Conservation (phyloP, 2,329 filamentous ascomycete genomes). For the Triangularia verruculosa region DNA sequence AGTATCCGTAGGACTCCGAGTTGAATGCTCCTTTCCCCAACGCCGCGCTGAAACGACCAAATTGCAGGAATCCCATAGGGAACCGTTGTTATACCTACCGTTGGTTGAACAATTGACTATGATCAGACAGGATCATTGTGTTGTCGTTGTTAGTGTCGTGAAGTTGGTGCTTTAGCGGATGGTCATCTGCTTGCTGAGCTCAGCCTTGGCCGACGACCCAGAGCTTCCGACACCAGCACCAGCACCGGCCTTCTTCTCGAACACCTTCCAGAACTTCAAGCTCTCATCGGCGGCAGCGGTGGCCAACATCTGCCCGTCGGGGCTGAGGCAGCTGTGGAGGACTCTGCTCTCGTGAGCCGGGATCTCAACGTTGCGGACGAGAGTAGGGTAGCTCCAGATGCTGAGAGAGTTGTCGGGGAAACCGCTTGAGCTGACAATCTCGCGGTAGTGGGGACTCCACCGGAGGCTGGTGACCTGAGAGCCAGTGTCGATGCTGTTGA, state of each 20-base stretch:
- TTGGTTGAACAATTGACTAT: slow-evolving; percentile 30
- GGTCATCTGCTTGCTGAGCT: slow-evolving; percentile 93
- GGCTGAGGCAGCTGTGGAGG: slow-evolving; percentile 93
- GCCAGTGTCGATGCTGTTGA: slow-evolving; percentile 98
- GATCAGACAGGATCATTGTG: slow-evolving; percentile 9
- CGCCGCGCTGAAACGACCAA: slow-evolving; percentile 49
- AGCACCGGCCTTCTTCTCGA: slow-evolving; percentile 92
- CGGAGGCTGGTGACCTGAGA: slow-evolving; percentile 94
- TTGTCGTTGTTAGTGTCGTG: slow-evolving; percentile 1
- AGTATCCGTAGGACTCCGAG: slow-evolving; percentile 5
- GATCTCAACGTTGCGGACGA: slow-evolving; percentile 97
- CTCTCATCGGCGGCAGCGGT: slow-evolving; percentile 95
- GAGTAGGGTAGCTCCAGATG: slow-evolving; percentile 97
- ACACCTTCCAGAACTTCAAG: slow-evolving; percentile 99
- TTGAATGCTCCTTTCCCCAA: slow-evolving; percentile 41
- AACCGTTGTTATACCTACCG: slow-evolving; percentile 45
- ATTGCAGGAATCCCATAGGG: slow-evolving; percentile 40
- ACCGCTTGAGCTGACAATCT: slow-evolving; percentile 95
- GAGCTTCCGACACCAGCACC: slow-evolving; percentile 62
- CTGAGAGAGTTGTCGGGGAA: slow-evolving; percentile 99
- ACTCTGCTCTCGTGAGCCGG: slow-evolving; percentile 96
- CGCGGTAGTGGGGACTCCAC: slow-evolving; percentile 96
- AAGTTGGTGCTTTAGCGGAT: slow-evolving; percentile 59
- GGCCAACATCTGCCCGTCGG: slow-evolving; percentile 95
- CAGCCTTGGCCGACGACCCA: slow-evolving; percentile 71